Conservation (phyloP, 2,329 filamentous ascomycete genomes). For the Ampelomyces quisqualis region DNA sequence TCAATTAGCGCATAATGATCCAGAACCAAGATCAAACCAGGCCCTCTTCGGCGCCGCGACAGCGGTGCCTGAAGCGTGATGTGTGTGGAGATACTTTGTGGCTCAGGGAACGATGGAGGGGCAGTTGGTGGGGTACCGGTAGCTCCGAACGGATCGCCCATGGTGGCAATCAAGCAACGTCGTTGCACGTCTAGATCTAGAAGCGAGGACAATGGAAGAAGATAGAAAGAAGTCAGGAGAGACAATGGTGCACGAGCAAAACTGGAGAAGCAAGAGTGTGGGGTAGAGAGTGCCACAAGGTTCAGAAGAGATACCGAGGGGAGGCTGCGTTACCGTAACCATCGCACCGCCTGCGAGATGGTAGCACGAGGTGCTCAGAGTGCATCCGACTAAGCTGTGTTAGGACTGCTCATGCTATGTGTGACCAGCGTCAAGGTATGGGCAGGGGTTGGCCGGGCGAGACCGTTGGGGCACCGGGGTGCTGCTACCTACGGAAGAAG, state of each 20-base stretch:
- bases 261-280: constrained; percentile 4
- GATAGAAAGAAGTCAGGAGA: not conserved
- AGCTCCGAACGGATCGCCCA: constrained; percentile 11
- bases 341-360: constrained; percentile 3
- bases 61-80: constrained; percentile 49
- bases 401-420: constrained; percentile 5
- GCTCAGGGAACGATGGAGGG: constrained; percentile 20
- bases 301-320: not conserved
- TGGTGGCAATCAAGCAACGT: constrained; percentile 2
- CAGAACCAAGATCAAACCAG: constrained; percentile 51
- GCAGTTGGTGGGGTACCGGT: constrained; percentile 16
- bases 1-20: constrained; percentile 37
- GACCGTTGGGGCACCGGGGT: no score
- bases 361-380: constrained; percentile 6
- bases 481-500: no score
- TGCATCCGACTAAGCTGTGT: constrained; percentile 1
- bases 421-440: not conserved
- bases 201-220: not conserved
- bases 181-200: not conserved
- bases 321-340: not conserved
- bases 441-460: not conserved
- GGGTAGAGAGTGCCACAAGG: constrained; percentile 5
- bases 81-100: constrained; percentile 26
- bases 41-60: constrained; percentile 52
- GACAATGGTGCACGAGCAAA: constrained; percentile 2